Conservation (phyloP, 345 rosid species). For the Abelmoschus esculentus region DNA sequence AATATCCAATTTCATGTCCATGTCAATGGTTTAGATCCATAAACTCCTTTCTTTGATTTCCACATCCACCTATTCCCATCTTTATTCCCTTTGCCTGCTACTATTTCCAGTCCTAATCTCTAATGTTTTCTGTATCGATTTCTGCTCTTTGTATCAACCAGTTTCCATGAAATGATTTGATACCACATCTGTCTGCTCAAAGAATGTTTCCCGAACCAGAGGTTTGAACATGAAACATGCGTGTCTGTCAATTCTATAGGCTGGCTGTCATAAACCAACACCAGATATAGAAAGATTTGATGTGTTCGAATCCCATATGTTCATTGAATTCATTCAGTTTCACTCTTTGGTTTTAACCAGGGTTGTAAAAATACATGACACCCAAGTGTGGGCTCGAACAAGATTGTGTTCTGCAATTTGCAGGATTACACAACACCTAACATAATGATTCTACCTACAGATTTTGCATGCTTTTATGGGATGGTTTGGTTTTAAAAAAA, state of each 20-base stretch:
- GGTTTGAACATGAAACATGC: background rate
- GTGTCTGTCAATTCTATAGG: background rate
- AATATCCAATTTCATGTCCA: background rate
- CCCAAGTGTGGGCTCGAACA: background rate
- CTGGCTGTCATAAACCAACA: background rate
- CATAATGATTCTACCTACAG: background rate
- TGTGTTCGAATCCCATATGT: background rate
- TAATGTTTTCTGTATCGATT: background rate
- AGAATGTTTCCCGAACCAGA: constrained; percentile 6
- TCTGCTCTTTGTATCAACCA: background rate
- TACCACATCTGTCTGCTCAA: background rate
- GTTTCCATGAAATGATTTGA: background rate
- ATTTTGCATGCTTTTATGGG: background rate
- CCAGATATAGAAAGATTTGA: background rate
- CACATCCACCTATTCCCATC: background rate
- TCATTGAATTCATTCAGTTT: constrained; percentile 10
- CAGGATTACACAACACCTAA: background rate
- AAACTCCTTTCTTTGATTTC: background rate
- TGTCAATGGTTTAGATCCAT: background rate
- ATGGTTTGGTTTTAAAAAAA: no score
- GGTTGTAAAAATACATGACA: background rate
- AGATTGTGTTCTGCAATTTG: constrained; percentile 1
- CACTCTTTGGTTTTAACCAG: background rate
- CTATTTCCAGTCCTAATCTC: constrained; percentile 1
- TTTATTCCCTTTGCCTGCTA: constrained; percentile 3